phyloP scores from a whole-genome alignment of 345 rosid species.

The Ricinus communis region DNA sequence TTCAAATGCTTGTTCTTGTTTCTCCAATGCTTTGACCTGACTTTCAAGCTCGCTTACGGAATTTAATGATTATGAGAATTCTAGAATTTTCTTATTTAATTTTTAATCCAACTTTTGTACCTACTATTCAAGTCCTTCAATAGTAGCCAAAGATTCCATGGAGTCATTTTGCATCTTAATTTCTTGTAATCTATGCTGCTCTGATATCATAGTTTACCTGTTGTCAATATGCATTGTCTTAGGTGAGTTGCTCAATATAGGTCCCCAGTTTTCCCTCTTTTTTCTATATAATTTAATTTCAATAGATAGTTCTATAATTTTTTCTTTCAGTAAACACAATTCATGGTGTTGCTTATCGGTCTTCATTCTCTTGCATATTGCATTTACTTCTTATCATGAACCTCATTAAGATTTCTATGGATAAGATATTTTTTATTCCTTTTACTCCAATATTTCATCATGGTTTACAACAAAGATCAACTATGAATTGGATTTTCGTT shows the following conservation, averaged over 20 bases:
- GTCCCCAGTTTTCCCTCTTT: constrained; percentile 26
- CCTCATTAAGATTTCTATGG: constrained; percentile 35
- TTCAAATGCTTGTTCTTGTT: constrained; percentile 27
- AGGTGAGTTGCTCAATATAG: constrained; percentile 24
- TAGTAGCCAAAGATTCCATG: constrained; percentile 21
- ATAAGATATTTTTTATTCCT: constrained; percentile 37
- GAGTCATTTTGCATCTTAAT: constrained; percentile 13
- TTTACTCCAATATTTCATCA: constrained; percentile 73
- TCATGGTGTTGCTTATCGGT: constrained; percentile 31
- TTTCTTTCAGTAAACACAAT: constrained; percentile 18
- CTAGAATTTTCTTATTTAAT: constrained; percentile 60
- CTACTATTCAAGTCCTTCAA: constrained; percentile 52
- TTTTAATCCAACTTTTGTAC: constrained; percentile 61
- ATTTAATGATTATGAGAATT: constrained; percentile 61
- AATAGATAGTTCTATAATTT: constrained; percentile 18
- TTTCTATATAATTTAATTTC: constrained; percentile 24
- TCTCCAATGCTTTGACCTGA: constrained; percentile 30
- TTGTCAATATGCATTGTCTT: constrained; percentile 22
- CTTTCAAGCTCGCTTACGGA: constrained; percentile 28
- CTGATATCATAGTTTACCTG: constrained; percentile 22
- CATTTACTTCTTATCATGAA: constrained; percentile 27
- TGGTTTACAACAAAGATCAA: constrained; percentile 86
- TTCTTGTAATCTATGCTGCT: constrained; percentile 13
- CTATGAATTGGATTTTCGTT: constrained; percentile 83
- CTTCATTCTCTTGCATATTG: constrained; percentile 33